phyloP scores from a whole-genome alignment of 148 eudicot genomes.

The Cornus controversa region DNA sequence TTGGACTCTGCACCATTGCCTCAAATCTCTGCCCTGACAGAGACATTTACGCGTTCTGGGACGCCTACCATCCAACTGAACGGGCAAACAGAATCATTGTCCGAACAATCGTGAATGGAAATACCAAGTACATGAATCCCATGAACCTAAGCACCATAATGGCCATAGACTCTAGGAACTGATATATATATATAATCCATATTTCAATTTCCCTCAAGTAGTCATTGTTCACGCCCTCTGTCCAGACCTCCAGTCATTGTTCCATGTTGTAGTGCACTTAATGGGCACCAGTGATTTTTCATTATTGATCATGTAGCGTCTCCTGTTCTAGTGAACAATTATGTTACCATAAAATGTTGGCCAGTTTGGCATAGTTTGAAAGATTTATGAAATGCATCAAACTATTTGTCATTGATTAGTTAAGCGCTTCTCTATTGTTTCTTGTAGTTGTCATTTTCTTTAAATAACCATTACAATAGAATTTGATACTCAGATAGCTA shows the following conservation, averaged over 20 bases:
- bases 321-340: too few relatives aligned
- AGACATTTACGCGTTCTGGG: conserved; percentile 42
- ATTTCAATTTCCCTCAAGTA: not conserved
- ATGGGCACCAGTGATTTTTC: not conserved
- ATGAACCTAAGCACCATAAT: conserved; percentile 59
- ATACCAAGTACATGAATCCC: conserved; percentile 43
- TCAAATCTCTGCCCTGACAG: conserved; percentile 45
- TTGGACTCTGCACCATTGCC: conserved; percentile 42
- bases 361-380: too few relatives aligned
- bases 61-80: conserved; percentile 52
- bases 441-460: too few relatives aligned
- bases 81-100: conserved; percentile 43
- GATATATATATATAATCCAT: not conserved
- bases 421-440: too few relatives aligned
- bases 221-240: not conserved
- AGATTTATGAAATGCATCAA: too few relatives aligned
- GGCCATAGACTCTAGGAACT: conserved; percentile 28
- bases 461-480: too few relatives aligned
- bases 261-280: not conserved
- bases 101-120: conserved; percentile 39
- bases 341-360: too few relatives aligned
- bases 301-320: too few relatives aligned
- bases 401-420: too few relatives aligned
- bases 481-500: too few relatives aligned
- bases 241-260: not conserved